Evolutionary conservation across 2,329 filamentous ascomycete species (phyloP), one percentile per base, ranked within the genome.

Genomic region (Xylaria hypoxylon): DNA sequence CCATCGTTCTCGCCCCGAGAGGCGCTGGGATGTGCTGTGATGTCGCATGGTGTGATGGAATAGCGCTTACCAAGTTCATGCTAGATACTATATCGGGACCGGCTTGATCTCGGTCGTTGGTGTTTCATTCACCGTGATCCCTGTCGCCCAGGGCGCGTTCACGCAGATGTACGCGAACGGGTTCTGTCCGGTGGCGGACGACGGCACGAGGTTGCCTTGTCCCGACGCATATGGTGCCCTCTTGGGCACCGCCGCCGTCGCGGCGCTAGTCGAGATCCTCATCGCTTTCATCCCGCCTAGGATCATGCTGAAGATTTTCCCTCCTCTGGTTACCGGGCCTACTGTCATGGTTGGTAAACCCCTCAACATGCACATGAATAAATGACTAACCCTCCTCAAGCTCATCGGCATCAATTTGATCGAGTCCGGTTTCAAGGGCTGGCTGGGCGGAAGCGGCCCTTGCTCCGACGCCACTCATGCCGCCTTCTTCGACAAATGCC

Each of bases 71-170:
- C n/a, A n/a, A 19, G 48, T 2, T n/a, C 22, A 17, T 19, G 31
- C 40, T 6, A 90, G 89, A 2, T 94, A 94, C 77, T 92, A 88
- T 70, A 80, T 94, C 65, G 92, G 93, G 11, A 96, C 93, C 0
- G 93, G 93, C 2, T 80, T 96, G 26, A 89, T 96, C 64, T 93
- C 90, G 0, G 93, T 94, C 3, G 91, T 93, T 3, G 92, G 91
- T 17, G 90, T 93, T 17, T 92, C 91, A 0, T 95, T 95, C 76
- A 85, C 90, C 51, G 90, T 92, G 67, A 92, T 94, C 67, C 87
- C 90, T 3, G 88, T 94, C 28, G 91, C 92, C 1, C 86, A 85
- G 35, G 90, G 92, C 52, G 91, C 89, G 3, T 86, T 96, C 47
- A 77, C 82, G 2, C 91, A 95, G 75, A 95, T 94, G 91, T 95